Percentiles rank a stretch among this genome's conserved stretches.
phyloP scores from a whole-genome alignment of 2,329 filamentous ascomycete genomes.

The Penicillium sp. region DNA sequence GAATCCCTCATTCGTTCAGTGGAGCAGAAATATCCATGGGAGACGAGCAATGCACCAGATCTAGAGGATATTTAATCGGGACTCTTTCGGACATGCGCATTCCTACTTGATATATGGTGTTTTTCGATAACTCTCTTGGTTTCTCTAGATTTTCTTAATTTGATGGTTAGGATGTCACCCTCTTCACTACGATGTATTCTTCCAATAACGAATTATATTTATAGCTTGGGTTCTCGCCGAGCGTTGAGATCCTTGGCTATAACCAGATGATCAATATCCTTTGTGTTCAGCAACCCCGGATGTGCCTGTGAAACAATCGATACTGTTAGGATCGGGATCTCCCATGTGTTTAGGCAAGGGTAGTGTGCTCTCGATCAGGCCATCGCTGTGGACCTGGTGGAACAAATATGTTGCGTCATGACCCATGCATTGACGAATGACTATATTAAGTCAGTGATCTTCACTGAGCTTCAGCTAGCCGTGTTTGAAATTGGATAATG shows the following conservation, averaged over 20 bases:
- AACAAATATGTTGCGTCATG: background rate
- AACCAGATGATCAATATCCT: background rate
- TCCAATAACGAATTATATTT: background rate
- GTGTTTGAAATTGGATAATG: background rate
- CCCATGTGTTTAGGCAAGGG: background rate
- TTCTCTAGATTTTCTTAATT: background rate
- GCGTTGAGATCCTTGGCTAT: background rate
- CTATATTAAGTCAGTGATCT: background rate
- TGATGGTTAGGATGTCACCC: background rate
- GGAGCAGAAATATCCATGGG: constrained; percentile 13
- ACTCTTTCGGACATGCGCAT: background rate
- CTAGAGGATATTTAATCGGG: background rate
- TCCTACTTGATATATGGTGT: background rate
- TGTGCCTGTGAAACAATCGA: background rate
- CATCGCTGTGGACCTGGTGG: background rate
- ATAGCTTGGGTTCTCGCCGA: background rate
- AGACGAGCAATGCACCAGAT: constrained; percentile 14
- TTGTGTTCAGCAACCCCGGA: background rate
- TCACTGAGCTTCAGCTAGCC: background rate
- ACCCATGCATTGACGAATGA: background rate
- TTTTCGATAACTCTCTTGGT: background rate
- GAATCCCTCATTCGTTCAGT: constrained; percentile 10
- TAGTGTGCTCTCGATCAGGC: background rate
- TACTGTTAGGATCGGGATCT: too few species aligned
- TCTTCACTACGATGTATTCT: background rate